Percentiles rank a stretch among this genome's conserved stretches.
phyloP scores from a whole-genome alignment of 805 yeast species.

The Vanderwaltozyma yarrowii region DNA sequence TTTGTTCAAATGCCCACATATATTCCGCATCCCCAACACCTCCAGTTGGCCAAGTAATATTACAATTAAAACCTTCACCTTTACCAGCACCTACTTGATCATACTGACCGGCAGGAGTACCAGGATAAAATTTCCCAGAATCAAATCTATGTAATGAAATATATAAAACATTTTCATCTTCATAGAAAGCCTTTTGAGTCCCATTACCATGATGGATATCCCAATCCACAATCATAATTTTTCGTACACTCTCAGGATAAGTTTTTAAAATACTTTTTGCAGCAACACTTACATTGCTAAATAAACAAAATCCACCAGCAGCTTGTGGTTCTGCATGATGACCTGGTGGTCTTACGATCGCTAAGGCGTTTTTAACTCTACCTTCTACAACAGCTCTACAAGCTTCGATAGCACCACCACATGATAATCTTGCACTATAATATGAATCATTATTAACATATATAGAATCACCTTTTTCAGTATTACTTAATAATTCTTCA shows the following conservation, averaged over 20 bases:
- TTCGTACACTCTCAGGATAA: conserved; percentile 82
- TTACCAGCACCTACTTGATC: conserved; percentile 74
- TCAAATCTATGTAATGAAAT: conserved; percentile 90
- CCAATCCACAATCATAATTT: conserved; percentile 87
- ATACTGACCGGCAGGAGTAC: conserved; percentile 75
- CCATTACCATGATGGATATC: conserved; percentile 99
- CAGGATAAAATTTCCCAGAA: conserved; percentile 87
- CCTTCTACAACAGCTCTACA: conserved; percentile 94
- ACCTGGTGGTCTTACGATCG: conserved; percentile 97
- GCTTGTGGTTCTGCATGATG: conserved; percentile 98
- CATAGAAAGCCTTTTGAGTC: conserved; percentile 82
- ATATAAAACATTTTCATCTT: conserved; percentile 85
- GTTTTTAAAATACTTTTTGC: conserved; percentile 71
- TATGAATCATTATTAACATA: conserved; percentile 87
- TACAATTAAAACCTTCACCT: conserved; percentile 82
- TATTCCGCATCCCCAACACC: conserved; percentile 97
- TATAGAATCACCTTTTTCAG: conserved; percentile 89
- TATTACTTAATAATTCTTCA: conserved; percentile 65
- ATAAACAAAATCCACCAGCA: conserved; percentile 95
- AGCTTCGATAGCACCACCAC: conserved; percentile 97
- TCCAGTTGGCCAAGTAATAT: conserved; percentile 86
- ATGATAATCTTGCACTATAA: conserved; percentile 78
- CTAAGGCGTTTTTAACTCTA: conserved; percentile 79
- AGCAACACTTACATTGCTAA: conserved; percentile 95
- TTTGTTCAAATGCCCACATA: conserved; percentile 76